Evolutionary conservation across 2,329 filamentous ascomycete species (phyloP).

Genomic region (Cylindrodendrum hubeiense): DNA sequence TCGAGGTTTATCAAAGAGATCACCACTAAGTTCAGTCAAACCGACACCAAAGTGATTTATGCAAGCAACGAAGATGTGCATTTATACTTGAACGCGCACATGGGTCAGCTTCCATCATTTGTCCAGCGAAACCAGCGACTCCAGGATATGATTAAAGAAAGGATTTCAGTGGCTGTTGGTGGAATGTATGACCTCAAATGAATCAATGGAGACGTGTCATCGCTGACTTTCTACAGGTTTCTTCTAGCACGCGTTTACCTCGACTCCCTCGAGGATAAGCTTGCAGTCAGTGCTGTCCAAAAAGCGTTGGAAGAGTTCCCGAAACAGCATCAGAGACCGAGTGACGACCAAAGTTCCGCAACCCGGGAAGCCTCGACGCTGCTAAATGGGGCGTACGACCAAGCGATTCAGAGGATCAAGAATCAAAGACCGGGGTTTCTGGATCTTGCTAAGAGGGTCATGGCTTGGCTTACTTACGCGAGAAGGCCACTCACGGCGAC

Average conservation of each 20-base stretch:
- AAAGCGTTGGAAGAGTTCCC: slow-evolving; percentile 45
- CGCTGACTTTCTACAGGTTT: not conserved
- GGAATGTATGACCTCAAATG: slow-evolving; percentile 8
- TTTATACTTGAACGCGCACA: slow-evolving; percentile 2
- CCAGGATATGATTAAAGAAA: slow-evolving; percentile 10
- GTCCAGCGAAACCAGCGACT: not conserved
- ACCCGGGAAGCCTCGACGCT: slow-evolving; percentile 48
- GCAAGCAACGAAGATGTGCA: slow-evolving; percentile 1
- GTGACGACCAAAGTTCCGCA: slow-evolving; percentile 44
- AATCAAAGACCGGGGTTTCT: slow-evolving; percentile 47
- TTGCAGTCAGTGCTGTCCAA: slow-evolving; percentile 48
- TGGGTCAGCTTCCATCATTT: not conserved
- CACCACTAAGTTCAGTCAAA: not conserved
- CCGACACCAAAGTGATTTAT: not conserved
- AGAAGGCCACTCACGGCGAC: slow-evolving; percentile 45
- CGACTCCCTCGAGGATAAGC: not conserved
- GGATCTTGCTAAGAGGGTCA: slow-evolving; percentile 52
- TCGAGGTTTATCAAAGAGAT: not conserved
- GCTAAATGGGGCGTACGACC: slow-evolving; percentile 55
- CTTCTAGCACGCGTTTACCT: not conserved
- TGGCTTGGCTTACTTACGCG: slow-evolving; percentile 56
- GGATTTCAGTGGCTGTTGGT: not conserved
- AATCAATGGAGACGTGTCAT: too few relatives aligned
- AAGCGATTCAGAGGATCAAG: slow-evolving; percentile 57
- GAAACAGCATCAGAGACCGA: too few relatives aligned